Base-by-base conservation (phyloP, 768 basidiomycete species). In the Pulveroboletus sp. region DNA sequence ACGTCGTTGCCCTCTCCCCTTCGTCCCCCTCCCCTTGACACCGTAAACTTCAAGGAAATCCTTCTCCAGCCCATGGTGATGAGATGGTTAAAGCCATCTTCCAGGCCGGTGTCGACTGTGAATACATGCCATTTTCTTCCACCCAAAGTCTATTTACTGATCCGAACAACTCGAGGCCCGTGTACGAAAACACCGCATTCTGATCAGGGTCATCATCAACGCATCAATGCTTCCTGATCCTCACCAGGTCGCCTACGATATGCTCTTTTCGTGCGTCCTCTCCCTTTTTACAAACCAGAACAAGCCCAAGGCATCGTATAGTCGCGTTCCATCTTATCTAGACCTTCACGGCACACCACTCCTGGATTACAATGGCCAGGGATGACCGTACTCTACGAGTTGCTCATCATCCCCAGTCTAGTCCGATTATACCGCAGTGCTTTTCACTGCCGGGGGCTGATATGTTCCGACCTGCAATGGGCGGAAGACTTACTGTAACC, bases 401-500 rank as follows among this genome's bases (percentile, higher is more conserved):
- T 20, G 19, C 46, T 55, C 33, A 57, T 49, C 11, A 40, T n/a
- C 37, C 31, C 17, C 54, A 92, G 91, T 92, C 51, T 89, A 93
- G 64, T 84, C 87, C 24, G 91, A 94, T 69, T 94, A 94, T 58
- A 86, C 87, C 3, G 83, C 93, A 19, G 80, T 92, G 5, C 90
- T 92, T 68, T 87, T 94, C 53, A 87, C 90, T 23, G 86, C 90
- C 2, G 91, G 89, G 21, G 80, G 80, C 7, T 74, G 72, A 52
- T 74, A 91, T 68, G 78, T 81, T 3, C 91, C 91, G 5, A 77
- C 79, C 21, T 92, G 89, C 88, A 88, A 84, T 55, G 93, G 91
- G 91, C 93, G 90, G 90, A 91, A 88, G 60, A 87, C 89, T 1
- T 92, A 92, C 65, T 77, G 89, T 20, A 85, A 84, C 60, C 71